phyloP scores from a whole-genome alignment of 2,329 filamentous ascomycete genomes.

The Aspergillus alliaceus region DNA sequence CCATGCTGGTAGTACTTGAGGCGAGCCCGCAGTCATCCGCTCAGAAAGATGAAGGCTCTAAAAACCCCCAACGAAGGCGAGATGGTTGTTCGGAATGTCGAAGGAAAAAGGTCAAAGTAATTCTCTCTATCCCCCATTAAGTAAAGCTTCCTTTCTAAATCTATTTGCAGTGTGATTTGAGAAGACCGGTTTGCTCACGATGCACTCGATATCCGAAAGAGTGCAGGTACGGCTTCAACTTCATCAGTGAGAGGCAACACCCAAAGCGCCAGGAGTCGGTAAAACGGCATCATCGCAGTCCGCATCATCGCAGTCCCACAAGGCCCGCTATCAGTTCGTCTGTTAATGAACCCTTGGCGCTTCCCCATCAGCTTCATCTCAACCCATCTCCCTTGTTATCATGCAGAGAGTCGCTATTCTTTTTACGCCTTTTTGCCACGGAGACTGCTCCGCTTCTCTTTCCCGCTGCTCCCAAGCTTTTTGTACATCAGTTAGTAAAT shows the following conservation, averaged over 20 bases:
- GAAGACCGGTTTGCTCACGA: constrained; percentile 24
- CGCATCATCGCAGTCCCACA: neutral
- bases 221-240: constrained; percentile 24
- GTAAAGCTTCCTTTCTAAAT: neutral
- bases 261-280: constrained; percentile 1
- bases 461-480: constrained; percentile 24
- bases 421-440: constrained; percentile 26
- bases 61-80: constrained; percentile 22
- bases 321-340: neutral
- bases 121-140: neutral
- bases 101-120: constrained; percentile 31
- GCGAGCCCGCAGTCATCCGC: neutral
- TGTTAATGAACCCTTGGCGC: neutral
- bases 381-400: constrained; percentile 20
- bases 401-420: constrained; percentile 23
- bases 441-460: constrained; percentile 29
- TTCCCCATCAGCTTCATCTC: constrained; percentile 16
- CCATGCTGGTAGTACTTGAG: neutral
- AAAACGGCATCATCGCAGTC: neutral
- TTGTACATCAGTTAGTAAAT: constrained; percentile 25
- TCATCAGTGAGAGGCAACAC: constrained; percentile 14
- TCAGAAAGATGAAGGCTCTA: no score
- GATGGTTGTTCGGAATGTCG: constrained; percentile 32
- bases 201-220: constrained; percentile 25
- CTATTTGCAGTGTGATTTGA: constrained; percentile 25